Evolutionary conservation across 108 stramenopile genomes (phyloP), one percentile per base, ranked within the genome.

Genomic region (Nitzschia sp.): DNA sequence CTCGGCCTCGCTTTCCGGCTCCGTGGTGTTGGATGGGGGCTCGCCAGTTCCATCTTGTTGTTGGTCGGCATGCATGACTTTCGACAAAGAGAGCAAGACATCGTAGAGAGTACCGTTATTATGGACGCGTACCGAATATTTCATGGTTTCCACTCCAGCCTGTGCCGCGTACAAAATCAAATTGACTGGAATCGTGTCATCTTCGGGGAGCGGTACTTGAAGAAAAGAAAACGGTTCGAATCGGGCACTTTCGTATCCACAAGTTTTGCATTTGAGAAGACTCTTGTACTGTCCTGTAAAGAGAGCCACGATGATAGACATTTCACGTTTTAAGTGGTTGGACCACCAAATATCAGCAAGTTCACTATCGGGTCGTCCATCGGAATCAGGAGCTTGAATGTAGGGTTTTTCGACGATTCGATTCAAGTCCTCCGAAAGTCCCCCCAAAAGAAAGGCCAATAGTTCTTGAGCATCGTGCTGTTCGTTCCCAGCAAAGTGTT

Each of bases 381-480:
- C 92, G 16, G 88, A 90, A 70, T 98, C 96, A 8, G 94, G 90
- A 22, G 86, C 79, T 77, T 96, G 92, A 44, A 96, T 90, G 79
- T 99, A 99, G 21, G 99, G 98, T 80, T 99, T 99, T 59, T 91
- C 80, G 58, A 86, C 69, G 27, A 97, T 91, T 44, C 98, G 87
- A 59, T 99, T 99, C 67, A 99, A 82, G 77, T 99, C 99, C 53
- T 98, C 97, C 41, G 91, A 88, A 2, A 99, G 81, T 29, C 97
- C 97, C 53, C 79, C 94, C 11, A 99, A 78, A 41, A 97, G 53
- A 62, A 93, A 95, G 2, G 89, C 80, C 22, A 97, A 82, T 36
- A 98, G 75, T 60, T 98, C 98, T 85, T 99, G 97, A 27, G 95
- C 93, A 80, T 99, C 98, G 62, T 99, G 97, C 74, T 99, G 98